Conservation (phyloP, 352 stramenopile genomes). For the Globisporangium paddicum region DNA sequence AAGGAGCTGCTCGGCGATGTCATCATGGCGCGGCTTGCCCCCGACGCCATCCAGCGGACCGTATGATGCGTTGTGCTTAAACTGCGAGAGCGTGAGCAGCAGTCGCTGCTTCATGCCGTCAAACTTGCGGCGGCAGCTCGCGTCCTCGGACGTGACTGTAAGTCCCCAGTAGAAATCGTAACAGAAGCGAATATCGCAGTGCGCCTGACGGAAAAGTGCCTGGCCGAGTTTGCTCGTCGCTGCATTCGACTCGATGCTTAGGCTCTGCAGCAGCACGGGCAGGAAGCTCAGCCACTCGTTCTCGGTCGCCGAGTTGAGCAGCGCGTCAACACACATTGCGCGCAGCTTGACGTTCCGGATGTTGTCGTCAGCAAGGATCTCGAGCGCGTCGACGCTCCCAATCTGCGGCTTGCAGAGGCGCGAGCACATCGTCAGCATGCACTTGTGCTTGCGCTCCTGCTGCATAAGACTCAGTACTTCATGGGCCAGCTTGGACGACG, state of each 20-base stretch:
- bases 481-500: slow-evolving; percentile 29
- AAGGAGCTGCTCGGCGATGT: slow-evolving; percentile 75
- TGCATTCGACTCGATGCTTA: slow-evolving; percentile 67
- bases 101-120: slow-evolving; percentile 77
- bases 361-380: slow-evolving; percentile 66
- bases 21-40: slow-evolving; percentile 30
- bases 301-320: slow-evolving; percentile 61
- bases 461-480: slow-evolving; percentile 67
- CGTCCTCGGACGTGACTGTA: slow-evolving; percentile 77
- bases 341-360: slow-evolving; percentile 58
- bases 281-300: slow-evolving; percentile 82
- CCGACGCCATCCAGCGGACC: slow-evolving; percentile 23
- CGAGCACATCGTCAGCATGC: slow-evolving; percentile 87
- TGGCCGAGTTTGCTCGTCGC: slow-evolving; percentile 58
- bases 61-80: slow-evolving; percentile 54
- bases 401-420: slow-evolving; percentile 72
- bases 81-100: slow-evolving; percentile 62
- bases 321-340: slow-evolving; percentile 54
- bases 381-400: slow-evolving; percentile 69
- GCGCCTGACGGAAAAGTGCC: slow-evolving; percentile 65
- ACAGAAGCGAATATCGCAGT: slow-evolving; percentile 78
- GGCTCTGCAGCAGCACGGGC: slow-evolving; percentile 62
- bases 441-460: slow-evolving; percentile 68
- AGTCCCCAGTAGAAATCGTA: slow-evolving; percentile 85
- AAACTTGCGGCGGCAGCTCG: slow-evolving; percentile 71